Percentiles rank a stretch among this genome's conserved stretches.
These are phyloP conservation scores for Phialophora expanda DNA, from an alignment of 2,329 filamentous ascomycete species.

Conservation along the genomic window DNA sequence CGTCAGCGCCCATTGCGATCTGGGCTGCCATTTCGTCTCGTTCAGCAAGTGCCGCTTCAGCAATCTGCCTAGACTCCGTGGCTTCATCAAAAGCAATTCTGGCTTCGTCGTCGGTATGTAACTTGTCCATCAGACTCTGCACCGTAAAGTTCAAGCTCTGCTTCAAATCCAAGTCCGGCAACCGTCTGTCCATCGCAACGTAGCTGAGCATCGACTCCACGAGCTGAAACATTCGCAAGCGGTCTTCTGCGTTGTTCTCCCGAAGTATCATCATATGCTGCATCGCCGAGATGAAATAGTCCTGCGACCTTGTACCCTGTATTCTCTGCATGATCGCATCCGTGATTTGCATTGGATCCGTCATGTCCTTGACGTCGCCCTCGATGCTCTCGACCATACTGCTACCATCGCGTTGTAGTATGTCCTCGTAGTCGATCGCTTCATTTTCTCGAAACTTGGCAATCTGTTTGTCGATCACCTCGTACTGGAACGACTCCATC, in stretches of 20 bases:
- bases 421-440: conserved; percentile 97
- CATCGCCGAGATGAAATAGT: conserved; percentile 94
- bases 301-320: conserved; percentile 80
- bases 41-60: conserved; percentile 94
- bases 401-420: conserved; percentile 87
- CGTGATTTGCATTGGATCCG: conserved; percentile 88
- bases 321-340: conserved; percentile 90
- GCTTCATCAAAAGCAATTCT: conserved; percentile 90
- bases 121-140: conserved; percentile 89
- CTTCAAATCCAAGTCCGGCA: conserved; percentile 97
- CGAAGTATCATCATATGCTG: conserved; percentile 93
- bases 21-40: conserved; percentile 91
- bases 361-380: conserved; percentile 86
- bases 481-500: conserved; percentile 98
- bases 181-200: conserved; percentile 93
- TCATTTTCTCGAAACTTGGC: conserved; percentile 92
- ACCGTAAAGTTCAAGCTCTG: conserved; percentile 98
- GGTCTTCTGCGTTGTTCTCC: conserved; percentile 89
- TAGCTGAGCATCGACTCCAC: conserved; percentile 99
- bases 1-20: conserved; percentile 89
- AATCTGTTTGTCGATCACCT: conserved; percentile 97
- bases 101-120: conserved; percentile 95
- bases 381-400: conserved; percentile 88
- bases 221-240: conserved; percentile 92
- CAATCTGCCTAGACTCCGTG: conserved; percentile 85